Base-by-base conservation (phyloP, 805 yeast species). In the Vanderwaltozyma verrucispora region DNA sequence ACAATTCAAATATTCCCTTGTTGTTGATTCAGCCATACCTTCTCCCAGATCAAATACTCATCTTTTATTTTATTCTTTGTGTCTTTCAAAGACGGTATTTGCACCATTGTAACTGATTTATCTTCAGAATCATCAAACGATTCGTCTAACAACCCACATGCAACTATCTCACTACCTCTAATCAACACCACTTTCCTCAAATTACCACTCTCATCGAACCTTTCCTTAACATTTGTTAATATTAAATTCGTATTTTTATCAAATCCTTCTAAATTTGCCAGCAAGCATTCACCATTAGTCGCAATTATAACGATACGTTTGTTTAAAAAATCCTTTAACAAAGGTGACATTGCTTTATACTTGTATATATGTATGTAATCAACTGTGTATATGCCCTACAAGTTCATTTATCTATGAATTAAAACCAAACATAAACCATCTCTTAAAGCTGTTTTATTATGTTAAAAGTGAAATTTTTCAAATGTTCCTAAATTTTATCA, bases 191-290 rank as follows among this genome's bases (percentile, higher is more conserved):
- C 46, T 27, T 36, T 31, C 7, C 44, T 43, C 23, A 21, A 15
- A 37, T 17, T n/a, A 38, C 33, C 18, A 42, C 50, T n/a, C 19
- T 46, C 43, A 67, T 74, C 72, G 41, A 45, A 44, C 33, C 79
- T 56, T 50, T 77, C 82, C 16, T 61, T 53, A 14, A 80, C 68
- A 29, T 66, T 57, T 3, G 73, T 59, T 29, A 80, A 56, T 28
- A 80, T 63, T 26, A 81, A 49, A 50, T 81, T 81, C 18, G 82
- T 72, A 32, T 74, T 65, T 44, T 75, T 73, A 53, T 81, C 89
- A 48, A 65, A 80, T 6, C 88, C 86, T 45, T 67, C 70, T 14
- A 74, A 49, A 16, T 49, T 60, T 4, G 75, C 79, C 28, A 64
- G 51, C 30, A 71, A 64, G 36, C 69, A 63, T 34, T 73, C 60